phyloP scores from a whole-genome alignment of 2,329 filamentous ascomycete species.

The Arachnopeziza araneosa region DNA sequence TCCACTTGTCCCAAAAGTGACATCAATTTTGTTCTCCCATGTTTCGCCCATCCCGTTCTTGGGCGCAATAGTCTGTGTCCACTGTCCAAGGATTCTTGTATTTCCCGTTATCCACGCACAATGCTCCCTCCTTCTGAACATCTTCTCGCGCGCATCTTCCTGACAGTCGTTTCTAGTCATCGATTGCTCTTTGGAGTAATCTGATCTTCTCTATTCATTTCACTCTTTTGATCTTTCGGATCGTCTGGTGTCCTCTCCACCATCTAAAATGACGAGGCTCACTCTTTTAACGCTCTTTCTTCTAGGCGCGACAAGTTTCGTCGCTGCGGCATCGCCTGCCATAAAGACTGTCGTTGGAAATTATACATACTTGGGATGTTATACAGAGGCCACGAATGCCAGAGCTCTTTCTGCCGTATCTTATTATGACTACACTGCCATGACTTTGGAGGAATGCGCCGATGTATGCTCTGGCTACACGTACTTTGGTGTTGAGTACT shows the following conservation, averaged over 20 bases:
- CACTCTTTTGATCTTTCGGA: not conserved
- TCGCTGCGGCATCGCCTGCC: not conserved
- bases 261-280: not conserved
- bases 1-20: not conserved
- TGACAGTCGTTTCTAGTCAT: not conserved
- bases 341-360: conserved; percentile 32
- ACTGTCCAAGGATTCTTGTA: not conserved
- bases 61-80: not conserved
- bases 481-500: conserved; percentile 13
- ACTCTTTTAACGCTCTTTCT: not conserved
- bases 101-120: not conserved
- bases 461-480: conserved; percentile 5
- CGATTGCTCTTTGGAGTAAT: not conserved
- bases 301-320: not conserved
- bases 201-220: not conserved
- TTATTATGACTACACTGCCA: not conserved
- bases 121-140: not conserved
- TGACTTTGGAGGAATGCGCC: conserved; percentile 8
- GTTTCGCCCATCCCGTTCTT: not conserved
- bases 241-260: not conserved
- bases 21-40: not conserved
- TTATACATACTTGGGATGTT: conserved; percentile 36
- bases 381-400: conserved; percentile 4
- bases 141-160: not conserved
- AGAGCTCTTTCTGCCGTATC: conserved; percentile 26